Conservation (phyloP, 345 rosid genomes). For the Zanthoxylum bungeanum region DNA sequence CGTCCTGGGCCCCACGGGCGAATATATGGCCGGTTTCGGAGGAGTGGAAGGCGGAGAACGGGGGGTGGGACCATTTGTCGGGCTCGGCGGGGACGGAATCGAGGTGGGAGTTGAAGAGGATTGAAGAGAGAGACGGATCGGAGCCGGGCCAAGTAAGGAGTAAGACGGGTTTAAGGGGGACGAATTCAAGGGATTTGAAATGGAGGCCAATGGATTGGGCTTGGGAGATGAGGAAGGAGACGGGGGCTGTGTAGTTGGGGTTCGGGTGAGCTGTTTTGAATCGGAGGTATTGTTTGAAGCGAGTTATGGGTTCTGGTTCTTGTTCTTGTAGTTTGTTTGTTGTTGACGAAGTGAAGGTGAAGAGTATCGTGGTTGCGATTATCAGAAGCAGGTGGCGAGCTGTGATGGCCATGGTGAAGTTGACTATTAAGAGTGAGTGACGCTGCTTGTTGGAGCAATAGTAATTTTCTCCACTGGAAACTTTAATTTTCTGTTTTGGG, state of each 20-base stretch:
- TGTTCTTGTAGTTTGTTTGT: background rate
- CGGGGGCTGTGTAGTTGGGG: conserved; percentile 65
- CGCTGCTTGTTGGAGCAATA: no score
- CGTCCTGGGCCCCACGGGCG: conserved; percentile 91
- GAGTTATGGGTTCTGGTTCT: conserved; percentile 31
- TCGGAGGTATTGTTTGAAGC: conserved; percentile 63
- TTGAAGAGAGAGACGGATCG: conserved; percentile 59
- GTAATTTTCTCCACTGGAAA: no score
- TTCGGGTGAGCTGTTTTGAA: conserved; percentile 83
- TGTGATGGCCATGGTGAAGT: conserved; percentile 12
- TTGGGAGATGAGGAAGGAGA: conserved; percentile 52
- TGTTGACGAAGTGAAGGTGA: conserved; percentile 12
- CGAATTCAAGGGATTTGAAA: conserved; percentile 43
- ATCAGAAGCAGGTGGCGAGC: background rate
- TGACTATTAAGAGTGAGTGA: no score
- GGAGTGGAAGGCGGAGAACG: conserved; percentile 67
- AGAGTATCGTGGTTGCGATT: background rate
- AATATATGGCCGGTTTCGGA: conserved; percentile 52
- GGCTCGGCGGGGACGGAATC: conserved; percentile 91
- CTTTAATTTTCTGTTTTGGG: background rate
- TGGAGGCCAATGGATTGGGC: conserved; percentile 55
- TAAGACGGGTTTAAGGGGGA: conserved; percentile 50
- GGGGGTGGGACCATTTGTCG: conserved; percentile 74
- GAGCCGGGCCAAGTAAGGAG: conserved; percentile 76
- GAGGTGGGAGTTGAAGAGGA: conserved; percentile 88